Evolutionary conservation across 2,329 filamentous ascomycete species (phyloP).

Genomic region (Clonostachys byssicola): DNA sequence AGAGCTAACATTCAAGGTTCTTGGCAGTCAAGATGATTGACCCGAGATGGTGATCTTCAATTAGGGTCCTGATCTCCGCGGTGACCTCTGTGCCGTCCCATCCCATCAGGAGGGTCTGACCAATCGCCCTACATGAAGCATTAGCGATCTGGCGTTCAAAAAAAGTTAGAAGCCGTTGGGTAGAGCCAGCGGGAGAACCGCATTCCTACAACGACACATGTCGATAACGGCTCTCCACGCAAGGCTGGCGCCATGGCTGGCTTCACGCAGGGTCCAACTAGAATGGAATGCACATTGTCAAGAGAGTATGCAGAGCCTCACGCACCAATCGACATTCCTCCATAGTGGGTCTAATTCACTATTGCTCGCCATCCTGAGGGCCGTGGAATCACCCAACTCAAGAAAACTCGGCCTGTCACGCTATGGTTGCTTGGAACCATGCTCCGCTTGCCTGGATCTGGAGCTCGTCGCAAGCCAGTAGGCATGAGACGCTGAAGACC

Average conservation of each 20-base stretch:
- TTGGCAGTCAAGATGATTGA: conserved; percentile 82
- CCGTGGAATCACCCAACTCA: conserved; percentile 7
- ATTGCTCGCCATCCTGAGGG: conserved; percentile 14
- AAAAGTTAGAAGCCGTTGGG: not conserved
- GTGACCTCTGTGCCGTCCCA: conserved; percentile 84
- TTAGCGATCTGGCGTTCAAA: not conserved
- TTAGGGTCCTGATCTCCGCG: conserved; percentile 75
- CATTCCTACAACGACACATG: not conserved
- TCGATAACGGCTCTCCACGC: not conserved
- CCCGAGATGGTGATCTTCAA: conserved; percentile 81
- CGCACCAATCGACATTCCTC: conserved; percentile 74
- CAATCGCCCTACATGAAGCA: conserved; percentile 54
- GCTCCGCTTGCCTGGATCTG: too few relatives aligned
- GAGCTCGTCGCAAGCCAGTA: too few relatives aligned
- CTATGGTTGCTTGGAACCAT: too few relatives aligned
- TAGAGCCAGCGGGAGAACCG: conserved; percentile 1
- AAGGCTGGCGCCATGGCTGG: too few relatives aligned
- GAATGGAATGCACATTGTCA: not conserved
- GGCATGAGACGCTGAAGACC: too few relatives aligned
- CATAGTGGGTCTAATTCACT: conserved; percentile 56
- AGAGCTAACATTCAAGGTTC: conserved; percentile 68
- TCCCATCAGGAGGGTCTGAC: conserved; percentile 77
- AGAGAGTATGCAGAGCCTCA: conserved; percentile 10
- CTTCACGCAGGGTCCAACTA: not conserved
- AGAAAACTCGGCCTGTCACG: too few relatives aligned